phyloP scores from a whole-genome alignment of 1,284 basidiomycete species.

The Pseudozyma flocculosa region DNA sequence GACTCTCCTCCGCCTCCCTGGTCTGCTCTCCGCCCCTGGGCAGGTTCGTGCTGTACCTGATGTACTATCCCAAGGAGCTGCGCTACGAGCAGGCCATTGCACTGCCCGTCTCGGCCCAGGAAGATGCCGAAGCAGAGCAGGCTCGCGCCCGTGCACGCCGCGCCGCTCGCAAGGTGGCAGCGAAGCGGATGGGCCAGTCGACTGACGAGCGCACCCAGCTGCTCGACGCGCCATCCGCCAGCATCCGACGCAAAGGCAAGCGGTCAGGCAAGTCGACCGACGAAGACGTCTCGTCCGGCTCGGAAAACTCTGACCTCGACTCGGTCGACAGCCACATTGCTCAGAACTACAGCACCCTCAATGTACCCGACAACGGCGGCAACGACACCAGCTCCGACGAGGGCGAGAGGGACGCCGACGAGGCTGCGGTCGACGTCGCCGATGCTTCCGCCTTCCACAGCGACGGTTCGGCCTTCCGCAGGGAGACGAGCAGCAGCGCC shows the following conservation, averaged over 20 bases:
- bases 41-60: conserved; percentile 84
- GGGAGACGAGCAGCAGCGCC: conserved; percentile 45
- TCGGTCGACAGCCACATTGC: conserved; percentile 52
- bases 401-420: conserved; percentile 3
- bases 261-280: conserved; percentile 5
- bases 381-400: conserved; percentile 19
- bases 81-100: conserved; percentile 65
- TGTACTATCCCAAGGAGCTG: conserved; percentile 82
- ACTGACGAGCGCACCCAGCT: no score
- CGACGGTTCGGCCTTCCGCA: conserved; percentile 3
- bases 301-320: conserved; percentile 50
- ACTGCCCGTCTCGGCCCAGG: conserved; percentile 17
- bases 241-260: not conserved
- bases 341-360: conserved; percentile 35
- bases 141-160: conserved; percentile 18
- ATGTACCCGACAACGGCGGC: conserved; percentile 1
- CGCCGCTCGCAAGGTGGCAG: conserved; percentile 20
- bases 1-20: conserved; percentile 2
- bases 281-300: conserved; percentile 40
- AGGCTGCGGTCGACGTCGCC: conserved; percentile 3
- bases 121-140: conserved; percentile 3
- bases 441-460: conserved; percentile 1
- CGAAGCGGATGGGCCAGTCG: conserved; percentile 1
- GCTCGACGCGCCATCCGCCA: not conserved
- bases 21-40: not conserved